Conservation (phyloP, 2,329 filamentous ascomycete genomes). For the Botryosphaeria dothidea region DNA sequence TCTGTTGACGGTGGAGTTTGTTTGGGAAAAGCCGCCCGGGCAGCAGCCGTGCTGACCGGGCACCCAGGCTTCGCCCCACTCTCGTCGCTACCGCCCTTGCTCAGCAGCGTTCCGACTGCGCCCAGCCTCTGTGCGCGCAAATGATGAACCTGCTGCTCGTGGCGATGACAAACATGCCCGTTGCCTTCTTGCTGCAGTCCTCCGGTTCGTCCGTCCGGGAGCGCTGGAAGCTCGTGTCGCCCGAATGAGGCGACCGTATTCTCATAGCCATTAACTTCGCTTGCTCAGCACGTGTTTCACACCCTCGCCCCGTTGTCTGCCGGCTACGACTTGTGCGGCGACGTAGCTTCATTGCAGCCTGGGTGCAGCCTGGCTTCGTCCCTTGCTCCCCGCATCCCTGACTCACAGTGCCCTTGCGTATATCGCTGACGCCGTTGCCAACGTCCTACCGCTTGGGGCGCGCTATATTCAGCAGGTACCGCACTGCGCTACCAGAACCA, state of each 20-base stretch:
- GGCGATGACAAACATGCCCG: background rate
- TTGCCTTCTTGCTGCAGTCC: background rate
- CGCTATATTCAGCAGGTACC: constrained; percentile 12
- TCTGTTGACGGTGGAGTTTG: constrained; percentile 14
- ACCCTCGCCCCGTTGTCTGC: background rate
- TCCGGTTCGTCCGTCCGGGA: background rate
- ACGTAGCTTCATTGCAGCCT: background rate
- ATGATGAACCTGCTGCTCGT: background rate
- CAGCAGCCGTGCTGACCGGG: no score
- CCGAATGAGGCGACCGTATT: background rate
- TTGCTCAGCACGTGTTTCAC: background rate
- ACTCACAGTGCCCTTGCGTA: constrained; percentile 13
- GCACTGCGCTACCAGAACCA: background rate
- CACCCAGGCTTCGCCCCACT: no score
- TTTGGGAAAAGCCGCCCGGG: constrained; percentile 17
- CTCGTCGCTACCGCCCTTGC: background rate
- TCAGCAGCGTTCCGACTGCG: background rate
- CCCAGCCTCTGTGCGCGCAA: background rate
- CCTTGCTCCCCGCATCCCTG: constrained; percentile 8
- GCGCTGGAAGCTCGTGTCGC: background rate
- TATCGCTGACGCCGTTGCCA: background rate
- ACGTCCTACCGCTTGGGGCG: background rate
- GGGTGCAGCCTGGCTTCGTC: background rate
- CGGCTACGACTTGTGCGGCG: background rate
- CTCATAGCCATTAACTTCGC: background rate